These are phyloP conservation scores for Neurospora discreta DNA, from an alignment of 495 filamentous ascomycete genomes.

Conservation along the genomic window DNA sequence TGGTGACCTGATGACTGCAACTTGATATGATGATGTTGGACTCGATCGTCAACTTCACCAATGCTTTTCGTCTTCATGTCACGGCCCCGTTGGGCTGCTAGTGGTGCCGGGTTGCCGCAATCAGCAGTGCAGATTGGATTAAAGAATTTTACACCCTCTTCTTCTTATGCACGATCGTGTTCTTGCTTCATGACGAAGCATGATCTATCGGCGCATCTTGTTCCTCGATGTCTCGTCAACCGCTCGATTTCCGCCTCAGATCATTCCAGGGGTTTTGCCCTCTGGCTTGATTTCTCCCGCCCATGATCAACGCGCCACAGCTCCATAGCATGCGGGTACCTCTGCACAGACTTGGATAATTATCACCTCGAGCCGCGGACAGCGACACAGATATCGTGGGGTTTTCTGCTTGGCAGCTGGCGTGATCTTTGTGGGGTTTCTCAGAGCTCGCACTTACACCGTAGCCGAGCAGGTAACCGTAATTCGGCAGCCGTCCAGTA, in stretches of 20 bases:
- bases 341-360: background rate
- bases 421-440: background rate
- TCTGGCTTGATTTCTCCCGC: background rate
- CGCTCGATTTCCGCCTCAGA: background rate
- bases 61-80: background rate
- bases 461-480: background rate
- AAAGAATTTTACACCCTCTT: background rate
- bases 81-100: background rate
- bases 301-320: slow-evolving; percentile 3
- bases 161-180: background rate
- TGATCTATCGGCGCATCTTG: background rate
- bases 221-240: background rate
- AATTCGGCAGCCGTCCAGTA: background rate
- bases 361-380: background rate
- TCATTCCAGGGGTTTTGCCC: background rate
- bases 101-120: background rate
- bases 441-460: background rate
- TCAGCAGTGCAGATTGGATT: background rate
- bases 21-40: background rate
- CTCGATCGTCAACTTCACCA: background rate
- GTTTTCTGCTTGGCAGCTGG: background rate
- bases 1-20: background rate
- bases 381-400: background rate
- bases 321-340: slow-evolving; percentile 13
- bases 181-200: slow-evolving; percentile 1